phyloP scores from a whole-genome alignment of 2,329 filamentous ascomycete species.

The Colletotrichum cordylinicola region DNA sequence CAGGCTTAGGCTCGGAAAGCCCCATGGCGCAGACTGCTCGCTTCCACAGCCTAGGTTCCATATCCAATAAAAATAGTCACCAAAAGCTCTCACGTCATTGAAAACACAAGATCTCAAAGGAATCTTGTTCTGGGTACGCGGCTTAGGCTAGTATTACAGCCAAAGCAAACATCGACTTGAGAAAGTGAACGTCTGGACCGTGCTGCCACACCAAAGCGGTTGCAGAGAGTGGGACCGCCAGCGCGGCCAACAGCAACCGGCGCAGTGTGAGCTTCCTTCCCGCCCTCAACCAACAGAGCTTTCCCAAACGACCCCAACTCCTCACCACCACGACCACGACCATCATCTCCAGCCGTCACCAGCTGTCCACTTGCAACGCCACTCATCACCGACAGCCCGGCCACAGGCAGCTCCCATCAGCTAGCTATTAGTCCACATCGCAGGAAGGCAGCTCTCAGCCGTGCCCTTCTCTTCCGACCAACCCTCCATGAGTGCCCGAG shows the following conservation, averaged over 20 bases:
- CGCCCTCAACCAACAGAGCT: constrained; percentile 19
- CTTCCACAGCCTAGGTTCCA: neutral
- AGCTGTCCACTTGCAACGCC: constrained; percentile 17
- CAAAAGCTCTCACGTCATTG: neutral
- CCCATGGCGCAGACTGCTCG: neutral
- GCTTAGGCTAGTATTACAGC: neutral
- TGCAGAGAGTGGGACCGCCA: constrained; percentile 9
- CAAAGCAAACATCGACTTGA: constrained; percentile 1
- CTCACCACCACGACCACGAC: neutral
- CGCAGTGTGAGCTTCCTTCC: neutral
- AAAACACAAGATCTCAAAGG: neutral
- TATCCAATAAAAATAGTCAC: neutral
- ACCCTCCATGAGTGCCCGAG: constrained; percentile 22
- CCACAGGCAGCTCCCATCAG: neutral
- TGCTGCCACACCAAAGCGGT: constrained; percentile 12
- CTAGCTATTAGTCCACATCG: constrained; percentile 18
- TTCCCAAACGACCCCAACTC: constrained; percentile 5
- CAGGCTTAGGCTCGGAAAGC: neutral
- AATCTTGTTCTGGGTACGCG: neutral
- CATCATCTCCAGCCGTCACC: constrained; percentile 18
- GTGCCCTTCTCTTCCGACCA: neutral
- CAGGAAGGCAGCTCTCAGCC: neutral
- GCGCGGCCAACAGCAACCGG: neutral
- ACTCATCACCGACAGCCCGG: constrained; percentile 9
- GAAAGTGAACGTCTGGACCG: constrained; percentile 27